Evolutionary conservation across 495 filamentous ascomycete genomes (phyloP).

Genomic region (Cercophora scortea): DNA sequence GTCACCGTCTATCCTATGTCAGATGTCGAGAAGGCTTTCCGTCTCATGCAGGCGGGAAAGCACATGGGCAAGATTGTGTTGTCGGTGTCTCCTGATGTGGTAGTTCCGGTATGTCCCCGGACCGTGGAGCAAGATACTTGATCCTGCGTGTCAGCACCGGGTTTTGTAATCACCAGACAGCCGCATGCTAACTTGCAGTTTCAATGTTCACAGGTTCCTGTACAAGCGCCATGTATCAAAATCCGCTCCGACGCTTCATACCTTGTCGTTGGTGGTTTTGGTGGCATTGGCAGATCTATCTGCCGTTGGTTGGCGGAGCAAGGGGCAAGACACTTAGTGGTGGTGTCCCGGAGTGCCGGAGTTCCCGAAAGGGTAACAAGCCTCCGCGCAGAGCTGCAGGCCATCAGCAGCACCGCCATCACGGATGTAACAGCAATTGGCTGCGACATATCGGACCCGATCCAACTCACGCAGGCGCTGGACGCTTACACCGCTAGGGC

Average conservation of each 20-base stretch:
- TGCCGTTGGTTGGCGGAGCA: conserved; percentile 49
- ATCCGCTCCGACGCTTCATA: conserved; percentile 43
- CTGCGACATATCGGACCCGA: conserved; percentile 34
- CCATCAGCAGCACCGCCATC: background rate
- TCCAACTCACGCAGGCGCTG: conserved; percentile 23
- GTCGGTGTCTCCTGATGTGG: conserved; percentile 5
- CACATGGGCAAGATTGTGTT: conserved; percentile 53
- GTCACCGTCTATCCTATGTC: conserved; percentile 26
- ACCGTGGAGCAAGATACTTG: no score
- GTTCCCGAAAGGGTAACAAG: conserved; percentile 20
- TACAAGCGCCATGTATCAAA: conserved; percentile 7
- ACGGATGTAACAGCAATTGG: conserved; percentile 28
- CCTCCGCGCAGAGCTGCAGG: background rate
- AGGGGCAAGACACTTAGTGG: conserved; percentile 49
- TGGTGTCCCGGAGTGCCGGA: conserved; percentile 48
- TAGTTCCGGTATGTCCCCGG: conserved; percentile 17
- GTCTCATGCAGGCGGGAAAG: conserved; percentile 40
- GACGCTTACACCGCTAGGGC: conserved; percentile 9
- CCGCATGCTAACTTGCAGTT: no score
- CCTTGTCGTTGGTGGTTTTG: conserved; percentile 54
- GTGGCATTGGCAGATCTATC: conserved; percentile 54
- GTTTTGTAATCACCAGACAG: no score
- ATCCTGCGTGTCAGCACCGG: no score
- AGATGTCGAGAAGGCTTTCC: conserved; percentile 35
- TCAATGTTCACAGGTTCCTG: background rate